Base-by-base conservation (phyloP, 2,329 filamentous ascomycete genomes). In the Cryphonectria radicalis region DNA sequence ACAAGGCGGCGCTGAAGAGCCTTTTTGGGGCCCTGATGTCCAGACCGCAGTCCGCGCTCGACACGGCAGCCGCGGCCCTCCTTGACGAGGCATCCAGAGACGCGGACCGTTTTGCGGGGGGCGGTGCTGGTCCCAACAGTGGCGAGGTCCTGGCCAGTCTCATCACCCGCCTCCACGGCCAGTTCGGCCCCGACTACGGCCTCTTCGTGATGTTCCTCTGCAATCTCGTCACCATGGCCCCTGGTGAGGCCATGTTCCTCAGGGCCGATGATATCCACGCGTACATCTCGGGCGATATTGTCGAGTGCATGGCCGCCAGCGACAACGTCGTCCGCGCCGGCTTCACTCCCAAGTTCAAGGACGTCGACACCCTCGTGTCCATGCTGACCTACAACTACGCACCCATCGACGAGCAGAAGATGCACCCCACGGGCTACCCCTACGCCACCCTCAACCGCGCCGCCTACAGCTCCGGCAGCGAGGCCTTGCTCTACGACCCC, bases 251-350 rank as follows among this genome's bases (percentile, higher is more conserved):
- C 11, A 92, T 99, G 85, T 99, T 98, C 83, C 87, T 99, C 50
- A 93, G 94, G 77, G 96, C 96, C 8, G 95, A 99, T 78, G 96
- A 98, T 78, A 98, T 98, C 77, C 96, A 99, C 80, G 96, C 96
- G 65, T 99, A 99, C 81, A 83, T 97, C 60, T 93, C 91, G 3
- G 93, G 93, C 72, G 95, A 99, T 78, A 97, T 99, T 76, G 94
- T 99, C 80, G 96, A 99, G 83, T 99, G 96, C 85, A 99, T 99
- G 96, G 96, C 96, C 0, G 92, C 94, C 11, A 97, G 93, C n/a
- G 96, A 99, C 87, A 99, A 99, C 76, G 96, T 99, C 50, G 95
- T 99, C 67, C 94, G 96, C 70, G 96, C 96, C 0, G 96, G 96
- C 60, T 96, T 99, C 82, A 99, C 96, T 0, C 96, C 96, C 70